Evolutionary conservation across 495 filamentous ascomycete species (phyloP).

Genomic region (Rhypophila decipiens): DNA sequence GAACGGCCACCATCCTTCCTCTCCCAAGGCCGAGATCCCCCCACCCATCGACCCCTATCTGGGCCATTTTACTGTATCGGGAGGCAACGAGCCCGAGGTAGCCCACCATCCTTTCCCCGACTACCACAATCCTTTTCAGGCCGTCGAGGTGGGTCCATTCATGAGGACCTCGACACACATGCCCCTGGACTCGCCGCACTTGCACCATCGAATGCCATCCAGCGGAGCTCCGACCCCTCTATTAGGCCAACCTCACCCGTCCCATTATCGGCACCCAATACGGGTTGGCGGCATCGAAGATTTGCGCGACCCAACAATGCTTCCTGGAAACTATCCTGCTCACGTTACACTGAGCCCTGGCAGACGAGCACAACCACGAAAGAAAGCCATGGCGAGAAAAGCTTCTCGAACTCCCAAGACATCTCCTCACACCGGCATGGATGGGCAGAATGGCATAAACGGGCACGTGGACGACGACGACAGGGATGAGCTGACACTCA

Average conservation of each 20-base stretch:
- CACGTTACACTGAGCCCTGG: constrained; percentile 23
- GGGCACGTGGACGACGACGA: constrained; percentile 12
- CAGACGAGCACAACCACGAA: constrained; percentile 18
- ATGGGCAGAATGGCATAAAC: constrained; percentile 1
- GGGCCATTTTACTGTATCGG: constrained; percentile 25
- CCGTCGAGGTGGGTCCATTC: constrained; percentile 13
- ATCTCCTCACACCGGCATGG: constrained; percentile 8
- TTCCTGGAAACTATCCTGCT: constrained; percentile 14
- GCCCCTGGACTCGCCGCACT: constrained; percentile 9
- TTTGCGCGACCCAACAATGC: constrained; percentile 16
- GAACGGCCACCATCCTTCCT: constrained; percentile 20
- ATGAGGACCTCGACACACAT: constrained; percentile 11
- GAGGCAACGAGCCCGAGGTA: constrained; percentile 15
- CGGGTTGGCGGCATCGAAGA: constrained; percentile 23
- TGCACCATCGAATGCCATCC: constrained; percentile 20
- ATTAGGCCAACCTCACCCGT: constrained; percentile 16
- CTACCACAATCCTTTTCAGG: constrained; percentile 11
- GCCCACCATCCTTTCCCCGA: constrained; percentile 19
- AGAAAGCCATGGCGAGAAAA: constrained; percentile 17
- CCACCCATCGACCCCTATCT: constrained; percentile 27
- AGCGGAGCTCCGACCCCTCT: constrained; percentile 14
- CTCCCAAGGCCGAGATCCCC: constrained; percentile 23
- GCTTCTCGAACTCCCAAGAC: constrained; percentile 17
- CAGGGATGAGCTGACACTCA: constrained; percentile 24
- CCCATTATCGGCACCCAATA: constrained; percentile 12